Evolutionary conservation across 1,284 basidiomycete genomes (phyloP).

Genomic region (Stygiomarasmius scandens): DNA sequence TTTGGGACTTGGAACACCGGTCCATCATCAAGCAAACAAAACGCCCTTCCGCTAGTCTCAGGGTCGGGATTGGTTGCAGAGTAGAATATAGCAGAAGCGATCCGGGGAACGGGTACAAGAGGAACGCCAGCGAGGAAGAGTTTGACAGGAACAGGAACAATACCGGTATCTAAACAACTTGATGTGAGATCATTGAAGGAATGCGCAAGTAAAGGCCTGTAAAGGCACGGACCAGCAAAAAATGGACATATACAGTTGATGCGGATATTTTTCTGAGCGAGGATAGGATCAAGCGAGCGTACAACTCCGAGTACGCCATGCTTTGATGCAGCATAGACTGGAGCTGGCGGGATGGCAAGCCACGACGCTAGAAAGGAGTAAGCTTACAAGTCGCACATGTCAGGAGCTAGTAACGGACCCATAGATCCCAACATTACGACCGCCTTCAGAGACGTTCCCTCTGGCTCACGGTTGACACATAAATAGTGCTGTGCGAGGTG

Average conservation of each 20-base stretch:
- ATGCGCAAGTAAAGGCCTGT: neutral
- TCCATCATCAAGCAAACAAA: slow-evolving; percentile 52
- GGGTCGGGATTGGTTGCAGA: slow-evolving; percentile 52
- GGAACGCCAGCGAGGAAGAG: slow-evolving; percentile 55
- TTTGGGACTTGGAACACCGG: slow-evolving; percentile 48
- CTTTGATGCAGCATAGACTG: slow-evolving; percentile 54
- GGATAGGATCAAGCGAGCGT: slow-evolving; percentile 45
- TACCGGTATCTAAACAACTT: slow-evolving; percentile 44
- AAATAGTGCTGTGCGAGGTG: slow-evolving; percentile 57
- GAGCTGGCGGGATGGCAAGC: slow-evolving; percentile 44
- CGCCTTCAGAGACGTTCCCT: slow-evolving; percentile 42
- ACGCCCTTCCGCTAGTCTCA: slow-evolving; percentile 47
- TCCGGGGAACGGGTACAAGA: slow-evolving; percentile 46
- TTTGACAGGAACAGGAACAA: slow-evolving; percentile 43
- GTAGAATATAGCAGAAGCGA: slow-evolving; percentile 55
- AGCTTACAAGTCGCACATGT: too few species aligned
- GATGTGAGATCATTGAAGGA: slow-evolving; percentile 3
- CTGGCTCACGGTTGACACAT: slow-evolving; percentile 32
- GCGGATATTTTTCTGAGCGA: slow-evolving; percentile 43
- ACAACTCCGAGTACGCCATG: slow-evolving; percentile 57
- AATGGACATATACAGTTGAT: slow-evolving; percentile 55
- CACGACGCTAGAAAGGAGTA: slow-evolving; percentile 59
- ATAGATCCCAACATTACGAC: slow-evolving; percentile 60
- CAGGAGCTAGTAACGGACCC: too few species aligned
- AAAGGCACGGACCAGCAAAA: slow-evolving; percentile 46